A percentile compares a stretch with the other conserved stretches of the same genome.
These are phyloP conservation scores for Solanum chmielewskii DNA, from an alignment of 257 asterid genomes.

Conservation along the genomic window DNA sequence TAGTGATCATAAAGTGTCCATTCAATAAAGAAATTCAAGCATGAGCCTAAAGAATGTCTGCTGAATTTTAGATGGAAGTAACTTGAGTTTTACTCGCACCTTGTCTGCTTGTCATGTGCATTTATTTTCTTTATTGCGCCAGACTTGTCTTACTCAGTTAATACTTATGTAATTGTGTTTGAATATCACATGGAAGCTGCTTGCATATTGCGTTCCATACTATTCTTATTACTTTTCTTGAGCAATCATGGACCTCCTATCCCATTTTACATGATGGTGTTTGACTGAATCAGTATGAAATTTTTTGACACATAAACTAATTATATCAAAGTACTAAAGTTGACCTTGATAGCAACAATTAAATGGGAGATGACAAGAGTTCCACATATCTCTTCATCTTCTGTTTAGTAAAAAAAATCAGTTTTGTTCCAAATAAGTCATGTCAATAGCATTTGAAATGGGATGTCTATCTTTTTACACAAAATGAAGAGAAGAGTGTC, in stretches of 20 bases:
- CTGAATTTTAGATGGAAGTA: background rate
- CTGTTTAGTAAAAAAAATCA: background rate
- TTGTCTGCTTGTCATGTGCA: background rate
- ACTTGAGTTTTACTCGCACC: background rate
- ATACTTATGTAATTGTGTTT: background rate
- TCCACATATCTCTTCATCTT: background rate
- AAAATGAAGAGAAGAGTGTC: background rate
- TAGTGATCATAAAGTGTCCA: background rate
- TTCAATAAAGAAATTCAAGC: background rate
- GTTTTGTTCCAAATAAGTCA: background rate
- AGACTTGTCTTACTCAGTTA: background rate
- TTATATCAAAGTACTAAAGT: background rate
- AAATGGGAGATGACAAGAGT: background rate
- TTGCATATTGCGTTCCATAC: background rate
- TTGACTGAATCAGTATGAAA: background rate
- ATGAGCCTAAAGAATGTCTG: background rate
- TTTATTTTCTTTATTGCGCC: background rate
- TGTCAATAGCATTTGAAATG: background rate
- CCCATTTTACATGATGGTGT: background rate
- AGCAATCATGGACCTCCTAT: background rate
- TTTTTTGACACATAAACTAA: background rate
- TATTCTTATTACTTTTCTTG: background rate
- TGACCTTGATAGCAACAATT: background rate
- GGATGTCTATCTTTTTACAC: background rate
- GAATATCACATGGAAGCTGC: background rate